Evolutionary conservation across 768 basidiomycete genomes (phyloP).

Genomic region (Candolleomyces eurysporus): DNA sequence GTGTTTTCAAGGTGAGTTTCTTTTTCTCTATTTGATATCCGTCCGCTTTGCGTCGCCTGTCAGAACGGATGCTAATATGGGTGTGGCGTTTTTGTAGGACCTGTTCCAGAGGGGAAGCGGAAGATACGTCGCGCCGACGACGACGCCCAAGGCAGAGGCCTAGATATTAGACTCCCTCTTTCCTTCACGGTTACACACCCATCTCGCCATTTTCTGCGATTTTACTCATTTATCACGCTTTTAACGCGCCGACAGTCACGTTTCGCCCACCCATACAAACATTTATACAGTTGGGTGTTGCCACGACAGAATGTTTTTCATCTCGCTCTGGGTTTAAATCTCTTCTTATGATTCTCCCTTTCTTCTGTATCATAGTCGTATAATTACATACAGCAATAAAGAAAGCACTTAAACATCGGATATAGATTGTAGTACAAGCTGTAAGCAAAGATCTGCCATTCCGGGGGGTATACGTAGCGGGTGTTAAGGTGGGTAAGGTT

Average conservation of each 20-base stretch:
- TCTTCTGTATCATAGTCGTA: neutral
- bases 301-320: too few species aligned
- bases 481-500: too few species aligned
- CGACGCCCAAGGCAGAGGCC: neutral
- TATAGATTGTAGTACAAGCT: neutral
- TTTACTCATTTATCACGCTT: neutral
- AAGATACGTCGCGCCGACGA: neutral
- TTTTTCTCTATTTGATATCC: neutral
- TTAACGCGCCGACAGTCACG: too few species aligned
- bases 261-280: too few species aligned
- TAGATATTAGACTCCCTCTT: neutral
- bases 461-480: too few species aligned
- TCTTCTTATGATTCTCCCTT: neutral
- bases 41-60: neutral
- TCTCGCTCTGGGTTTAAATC: too few species aligned
- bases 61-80: too few species aligned
- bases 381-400: neutral
- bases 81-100: neutral
- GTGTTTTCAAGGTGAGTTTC: conserved; percentile 60
- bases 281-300: too few species aligned
- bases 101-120: neutral
- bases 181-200: neutral
- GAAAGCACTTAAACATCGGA: neutral
- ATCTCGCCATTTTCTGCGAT: too few species aligned
- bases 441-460: too few species aligned